Evolutionary conservation across 23 red algal genomes (phyloP).

Genomic region (Gracilaria vermiculophylla): DNA sequence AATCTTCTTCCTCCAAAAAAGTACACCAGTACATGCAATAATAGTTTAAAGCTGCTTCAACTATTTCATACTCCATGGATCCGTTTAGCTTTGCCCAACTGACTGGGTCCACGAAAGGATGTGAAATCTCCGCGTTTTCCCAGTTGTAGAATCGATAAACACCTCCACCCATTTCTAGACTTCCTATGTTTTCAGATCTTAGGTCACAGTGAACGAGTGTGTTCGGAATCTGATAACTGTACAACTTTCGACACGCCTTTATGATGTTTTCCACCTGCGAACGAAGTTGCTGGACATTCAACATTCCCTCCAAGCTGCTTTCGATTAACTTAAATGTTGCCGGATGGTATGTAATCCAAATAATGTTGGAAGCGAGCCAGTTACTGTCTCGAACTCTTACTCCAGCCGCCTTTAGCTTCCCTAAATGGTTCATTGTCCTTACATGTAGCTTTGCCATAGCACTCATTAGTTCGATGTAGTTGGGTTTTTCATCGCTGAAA

Average conservation of each 20-base stretch:
- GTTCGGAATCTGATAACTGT: conserved; percentile 1
- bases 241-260: not conserved
- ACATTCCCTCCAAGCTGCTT: not conserved
- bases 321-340: not conserved
- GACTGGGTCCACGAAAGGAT: not conserved
- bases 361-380: conserved; percentile 1
- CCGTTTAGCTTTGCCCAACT: not conserved
- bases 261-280: not conserved
- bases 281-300: not conserved
- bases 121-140: not conserved
- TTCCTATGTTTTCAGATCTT: not conserved
- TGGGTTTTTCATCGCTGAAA: not conserved
- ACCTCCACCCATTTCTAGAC: not conserved
- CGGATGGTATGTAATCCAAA: not conserved
- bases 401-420: not conserved
- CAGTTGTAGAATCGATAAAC: conserved; percentile 8
- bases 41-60: not conserved
- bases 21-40: conserved; percentile 1
- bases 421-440: not conserved
- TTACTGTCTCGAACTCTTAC: not conserved
- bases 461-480: not conserved
- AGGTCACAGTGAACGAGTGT: not conserved
- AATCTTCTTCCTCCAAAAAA: not conserved
- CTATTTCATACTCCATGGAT: not conserved
- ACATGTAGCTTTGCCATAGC: not conserved